phyloP scores from a whole-genome alignment of 1,284 basidiomycete genomes.

The Stygiomarasmius scandens region DNA sequence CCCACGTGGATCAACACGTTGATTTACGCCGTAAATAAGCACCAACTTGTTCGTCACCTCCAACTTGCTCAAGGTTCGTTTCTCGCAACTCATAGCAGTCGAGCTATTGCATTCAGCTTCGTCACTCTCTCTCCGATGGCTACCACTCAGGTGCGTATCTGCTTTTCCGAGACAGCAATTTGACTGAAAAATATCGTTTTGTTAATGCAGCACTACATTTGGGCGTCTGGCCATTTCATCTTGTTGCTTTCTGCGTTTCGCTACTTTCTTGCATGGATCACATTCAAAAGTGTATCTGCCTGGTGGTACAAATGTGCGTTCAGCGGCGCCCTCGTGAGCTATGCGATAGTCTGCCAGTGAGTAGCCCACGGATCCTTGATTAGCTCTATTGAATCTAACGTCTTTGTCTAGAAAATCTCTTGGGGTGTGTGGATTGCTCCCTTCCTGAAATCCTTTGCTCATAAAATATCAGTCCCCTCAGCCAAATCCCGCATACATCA shows the following conservation, averaged over 20 bases:
- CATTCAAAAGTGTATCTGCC: constrained; percentile 63
- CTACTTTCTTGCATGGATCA: constrained; percentile 66
- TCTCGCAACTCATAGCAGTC: constrained; percentile 2
- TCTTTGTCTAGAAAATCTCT: constrained; percentile 66
- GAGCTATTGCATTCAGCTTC: neutral
- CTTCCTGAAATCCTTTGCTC: constrained; percentile 23
- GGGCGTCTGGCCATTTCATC: constrained; percentile 81
- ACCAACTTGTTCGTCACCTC: constrained; percentile 5
- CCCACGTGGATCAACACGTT: too few relatives aligned
- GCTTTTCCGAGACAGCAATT: neutral
- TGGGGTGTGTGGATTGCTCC: constrained; percentile 54
- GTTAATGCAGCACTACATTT: constrained; percentile 72
- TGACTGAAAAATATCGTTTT: neutral
- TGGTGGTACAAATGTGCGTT: constrained; percentile 68
- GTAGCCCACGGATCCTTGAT: constrained; percentile 38
- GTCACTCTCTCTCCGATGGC: constrained; percentile 12
- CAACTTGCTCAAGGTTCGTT: neutral
- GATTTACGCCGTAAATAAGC: neutral
- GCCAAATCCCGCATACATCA: constrained; percentile 67
- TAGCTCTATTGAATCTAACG: constrained; percentile 20
- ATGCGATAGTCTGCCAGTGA: constrained; percentile 91
- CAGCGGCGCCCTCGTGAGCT: constrained; percentile 87
- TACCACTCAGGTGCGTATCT: constrained; percentile 15
- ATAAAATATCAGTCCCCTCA: constrained; percentile 61
- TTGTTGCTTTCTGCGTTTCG: constrained; percentile 68